A percentile compares a stretch with the other conserved stretches of the same genome.
These are phyloP conservation scores for Talaromyces atroroseus DNA, from an alignment of 2,329 filamentous ascomycete genomes.

Conservation along the genomic window DNA sequence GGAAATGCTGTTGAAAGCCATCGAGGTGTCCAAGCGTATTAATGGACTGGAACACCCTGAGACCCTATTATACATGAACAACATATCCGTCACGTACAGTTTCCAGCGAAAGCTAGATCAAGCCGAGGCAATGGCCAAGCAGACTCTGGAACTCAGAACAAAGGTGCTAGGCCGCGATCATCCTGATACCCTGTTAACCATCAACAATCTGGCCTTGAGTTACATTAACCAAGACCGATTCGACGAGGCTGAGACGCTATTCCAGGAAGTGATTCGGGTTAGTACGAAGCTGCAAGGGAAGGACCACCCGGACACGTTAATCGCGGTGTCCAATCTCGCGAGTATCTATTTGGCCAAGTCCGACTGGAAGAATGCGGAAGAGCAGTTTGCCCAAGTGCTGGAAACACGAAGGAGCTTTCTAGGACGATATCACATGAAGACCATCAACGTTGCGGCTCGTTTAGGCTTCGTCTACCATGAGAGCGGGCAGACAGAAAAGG, in stretches of 20 bases:
- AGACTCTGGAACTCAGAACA: conserved; percentile 3
- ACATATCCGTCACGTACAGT: neutral
- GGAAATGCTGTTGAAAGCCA: conserved; percentile 11
- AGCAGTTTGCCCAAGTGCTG: conserved; percentile 15
- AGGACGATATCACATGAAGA: conserved; percentile 7
- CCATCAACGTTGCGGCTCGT: neutral
- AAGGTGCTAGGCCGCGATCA: conserved; percentile 13
- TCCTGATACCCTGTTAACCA: conserved; percentile 16
- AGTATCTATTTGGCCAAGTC: conserved; percentile 10
- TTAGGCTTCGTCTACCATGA: neutral
- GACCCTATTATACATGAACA: conserved; percentile 13
- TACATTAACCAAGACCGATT: conserved; percentile 14
- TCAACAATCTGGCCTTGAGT: conserved; percentile 15
- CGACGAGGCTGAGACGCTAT: conserved; percentile 18
- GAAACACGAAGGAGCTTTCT: conserved; percentile 16
- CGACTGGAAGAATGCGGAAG: conserved; percentile 17
- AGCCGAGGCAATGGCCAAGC: neutral
- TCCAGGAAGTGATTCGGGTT: conserved; percentile 13
- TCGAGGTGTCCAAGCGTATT: conserved; percentile 10
- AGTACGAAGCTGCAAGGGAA: conserved; percentile 17
- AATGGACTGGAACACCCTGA: conserved; percentile 10
- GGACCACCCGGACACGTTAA: conserved; percentile 16
- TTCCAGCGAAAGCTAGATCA: neutral
- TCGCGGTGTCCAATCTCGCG: conserved; percentile 12
- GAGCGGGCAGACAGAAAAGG: neutral